Conservation (phyloP, 441 rosid species). For the Manihot esculenta region DNA sequence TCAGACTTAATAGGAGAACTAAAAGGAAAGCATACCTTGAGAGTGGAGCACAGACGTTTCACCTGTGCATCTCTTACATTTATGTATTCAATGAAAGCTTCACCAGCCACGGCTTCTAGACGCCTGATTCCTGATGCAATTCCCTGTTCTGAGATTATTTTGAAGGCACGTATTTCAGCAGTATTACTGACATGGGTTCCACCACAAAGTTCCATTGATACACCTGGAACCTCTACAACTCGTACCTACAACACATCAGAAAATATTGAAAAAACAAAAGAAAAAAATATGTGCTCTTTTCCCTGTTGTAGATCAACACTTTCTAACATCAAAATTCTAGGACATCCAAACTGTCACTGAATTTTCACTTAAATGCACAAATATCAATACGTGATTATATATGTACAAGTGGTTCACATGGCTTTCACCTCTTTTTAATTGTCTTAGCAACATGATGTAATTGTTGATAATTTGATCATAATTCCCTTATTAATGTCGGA, state of each 20-base stretch:
- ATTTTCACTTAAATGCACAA: not conserved
- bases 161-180: constrained; percentile 86
- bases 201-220: constrained; percentile 98
- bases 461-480: not conserved
- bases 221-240: constrained; percentile 94
- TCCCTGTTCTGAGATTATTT: constrained; percentile 89
- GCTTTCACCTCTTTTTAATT: not conserved
- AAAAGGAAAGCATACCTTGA: constrained; percentile 54
- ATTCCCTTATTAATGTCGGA: not conserved
- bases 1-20: not conserved
- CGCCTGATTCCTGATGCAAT: constrained; percentile 94
- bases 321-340: not conserved
- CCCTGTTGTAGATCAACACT: not conserved
- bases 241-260: constrained; percentile 58
- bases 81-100: constrained; percentile 80
- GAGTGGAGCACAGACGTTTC: constrained; percentile 73
- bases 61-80: constrained; percentile 70
- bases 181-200: constrained; percentile 94
- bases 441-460: not conserved
- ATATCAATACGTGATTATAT: no score
- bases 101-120: constrained; percentile 96
- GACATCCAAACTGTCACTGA: not conserved
- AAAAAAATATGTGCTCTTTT: not conserved
- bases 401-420: not conserved
- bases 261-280: constrained; percentile 2